Percentiles rank a stretch among this genome's conserved stretches.
phyloP scores from a whole-genome alignment of 495 filamentous ascomycete species.

The Annulohypoxylon maeteangense region DNA sequence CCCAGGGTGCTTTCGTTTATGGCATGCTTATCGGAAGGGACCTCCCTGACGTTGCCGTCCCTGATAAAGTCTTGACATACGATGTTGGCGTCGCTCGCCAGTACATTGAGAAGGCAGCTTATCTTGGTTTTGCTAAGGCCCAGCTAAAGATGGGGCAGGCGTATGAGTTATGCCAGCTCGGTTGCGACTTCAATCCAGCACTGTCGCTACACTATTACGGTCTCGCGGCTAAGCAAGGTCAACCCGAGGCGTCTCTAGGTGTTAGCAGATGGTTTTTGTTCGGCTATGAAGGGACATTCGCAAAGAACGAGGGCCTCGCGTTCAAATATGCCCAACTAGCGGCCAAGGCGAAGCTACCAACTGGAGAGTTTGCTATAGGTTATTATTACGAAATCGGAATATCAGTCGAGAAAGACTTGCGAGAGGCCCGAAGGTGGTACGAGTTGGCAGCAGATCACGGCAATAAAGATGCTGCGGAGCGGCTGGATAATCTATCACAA shows the following conservation, averaged over 20 bases:
- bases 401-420: constrained; percentile 80
- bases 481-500: constrained; percentile 85
- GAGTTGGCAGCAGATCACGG: constrained; percentile 88
- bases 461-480: constrained; percentile 84
- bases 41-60: constrained; percentile 85
- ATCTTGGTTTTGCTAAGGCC: constrained; percentile 95
- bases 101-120: constrained; percentile 97
- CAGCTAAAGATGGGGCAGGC: constrained; percentile 97
- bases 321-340: constrained; percentile 91
- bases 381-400: constrained; percentile 99
- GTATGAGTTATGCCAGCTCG: constrained; percentile 91
- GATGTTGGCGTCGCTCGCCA: constrained; percentile 79
- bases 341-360: constrained; percentile 80
- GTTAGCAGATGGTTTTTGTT: constrained; percentile 99
- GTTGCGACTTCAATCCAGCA: constrained; percentile 93
- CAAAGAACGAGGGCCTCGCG: constrained; percentile 94
- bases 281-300: constrained; percentile 88
- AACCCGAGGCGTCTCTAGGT: constrained; percentile 92
- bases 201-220: constrained; percentile 96
- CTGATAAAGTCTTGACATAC: constrained; percentile 73
- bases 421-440: constrained; percentile 90
- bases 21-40: constrained; percentile 94
- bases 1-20: constrained; percentile 95
- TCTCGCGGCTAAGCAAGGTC: constrained; percentile 85
- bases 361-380: constrained; percentile 95